Conservation (phyloP, 73 alveolate genomes). For the Paramecium sonneborni region DNA sequence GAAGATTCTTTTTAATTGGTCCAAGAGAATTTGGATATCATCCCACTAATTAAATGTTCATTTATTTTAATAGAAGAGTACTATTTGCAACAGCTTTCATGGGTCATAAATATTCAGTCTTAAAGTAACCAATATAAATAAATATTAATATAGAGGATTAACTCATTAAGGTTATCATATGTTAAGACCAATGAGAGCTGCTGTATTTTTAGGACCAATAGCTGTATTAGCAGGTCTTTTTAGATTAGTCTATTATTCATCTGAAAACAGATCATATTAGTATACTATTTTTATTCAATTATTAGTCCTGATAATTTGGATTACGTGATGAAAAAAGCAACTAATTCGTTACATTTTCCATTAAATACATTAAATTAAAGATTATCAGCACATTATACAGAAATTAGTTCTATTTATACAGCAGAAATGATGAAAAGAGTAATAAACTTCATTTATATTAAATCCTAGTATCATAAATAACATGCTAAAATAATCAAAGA, state of each 20-base stretch:
- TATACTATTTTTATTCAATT: neutral
- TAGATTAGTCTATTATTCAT: conserved; percentile 48
- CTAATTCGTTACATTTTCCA: conserved; percentile 54
- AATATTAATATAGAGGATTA: neutral
- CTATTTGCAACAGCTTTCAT: conserved; percentile 45
- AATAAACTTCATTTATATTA: neutral
- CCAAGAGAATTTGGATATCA: conserved; percentile 70
- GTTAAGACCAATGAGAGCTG: conserved; percentile 63
- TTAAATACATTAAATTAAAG: conserved; percentile 66
- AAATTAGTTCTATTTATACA: conserved; percentile 58
- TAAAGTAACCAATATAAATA: neutral
- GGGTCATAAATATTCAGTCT: conserved; percentile 62
- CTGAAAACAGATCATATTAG: conserved; percentile 60
- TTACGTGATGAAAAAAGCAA: conserved; percentile 61
- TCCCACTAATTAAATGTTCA: conserved; percentile 55
- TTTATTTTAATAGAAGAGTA: conserved; percentile 59
- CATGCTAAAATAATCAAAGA: conserved; percentile 37
- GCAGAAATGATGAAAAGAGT: conserved; percentile 71
- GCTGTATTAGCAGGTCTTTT: conserved; percentile 60
- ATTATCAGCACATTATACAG: conserved; percentile 63
- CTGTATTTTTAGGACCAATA: conserved; percentile 53
- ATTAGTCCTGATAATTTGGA: conserved; percentile 65
- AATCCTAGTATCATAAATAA: conserved; percentile 40
- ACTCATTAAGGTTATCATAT: conserved; percentile 66
- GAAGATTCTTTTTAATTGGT: conserved; percentile 66